phyloP scores from a whole-genome alignment of 1,139 yeast species.

The Blastobotrys elegans region DNA sequence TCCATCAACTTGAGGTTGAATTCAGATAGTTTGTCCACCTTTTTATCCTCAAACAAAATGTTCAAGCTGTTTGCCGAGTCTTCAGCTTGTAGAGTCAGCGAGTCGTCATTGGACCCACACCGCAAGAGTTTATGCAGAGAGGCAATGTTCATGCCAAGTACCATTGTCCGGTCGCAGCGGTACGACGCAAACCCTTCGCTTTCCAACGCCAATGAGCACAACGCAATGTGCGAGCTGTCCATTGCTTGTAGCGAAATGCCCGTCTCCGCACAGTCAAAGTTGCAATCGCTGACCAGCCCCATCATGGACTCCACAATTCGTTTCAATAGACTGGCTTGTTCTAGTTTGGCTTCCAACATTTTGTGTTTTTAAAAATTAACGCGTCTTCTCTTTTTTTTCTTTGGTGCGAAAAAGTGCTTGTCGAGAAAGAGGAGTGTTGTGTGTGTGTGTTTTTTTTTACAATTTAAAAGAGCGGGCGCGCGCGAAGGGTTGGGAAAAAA shows the following conservation, averaged over 20 bases:
- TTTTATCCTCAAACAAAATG: slow-evolving; percentile 84
- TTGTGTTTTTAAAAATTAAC: slow-evolving; percentile 13
- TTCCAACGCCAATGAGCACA: slow-evolving; percentile 84
- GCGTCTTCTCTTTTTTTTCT: slow-evolving; percentile 2
- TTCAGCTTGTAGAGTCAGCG: slow-evolving; percentile 83
- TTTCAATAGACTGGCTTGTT: slow-evolving; percentile 86
- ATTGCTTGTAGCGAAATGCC: slow-evolving; percentile 97
- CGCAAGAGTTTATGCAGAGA: slow-evolving; percentile 82
- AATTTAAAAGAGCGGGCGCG: no score
- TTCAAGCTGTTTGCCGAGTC: slow-evolving; percentile 81
- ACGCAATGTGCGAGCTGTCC: slow-evolving; percentile 92
- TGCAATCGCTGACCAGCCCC: slow-evolving; percentile 90
- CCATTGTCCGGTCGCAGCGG: slow-evolving; percentile 92
- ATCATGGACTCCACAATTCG: slow-evolving; percentile 87
- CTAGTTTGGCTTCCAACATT: slow-evolving; percentile 97
- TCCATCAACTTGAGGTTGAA: slow-evolving; percentile 91
- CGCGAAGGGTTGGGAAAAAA: no score
- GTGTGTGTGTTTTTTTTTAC: background rate
- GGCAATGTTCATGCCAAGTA: slow-evolving; percentile 86
- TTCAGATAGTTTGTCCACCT: slow-evolving; percentile 88
- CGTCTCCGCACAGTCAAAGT: slow-evolving; percentile 90
- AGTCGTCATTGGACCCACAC: slow-evolving; percentile 89
- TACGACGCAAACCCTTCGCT: slow-evolving; percentile 87
- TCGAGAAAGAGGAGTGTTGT: background rate
- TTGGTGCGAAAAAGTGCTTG: background rate